A percentile compares a stretch with the other conserved stretches of the same genome.
These are phyloP conservation scores for Capsella rubella DNA, from an alignment of 441 rosid species.

Conservation along the genomic window DNA sequence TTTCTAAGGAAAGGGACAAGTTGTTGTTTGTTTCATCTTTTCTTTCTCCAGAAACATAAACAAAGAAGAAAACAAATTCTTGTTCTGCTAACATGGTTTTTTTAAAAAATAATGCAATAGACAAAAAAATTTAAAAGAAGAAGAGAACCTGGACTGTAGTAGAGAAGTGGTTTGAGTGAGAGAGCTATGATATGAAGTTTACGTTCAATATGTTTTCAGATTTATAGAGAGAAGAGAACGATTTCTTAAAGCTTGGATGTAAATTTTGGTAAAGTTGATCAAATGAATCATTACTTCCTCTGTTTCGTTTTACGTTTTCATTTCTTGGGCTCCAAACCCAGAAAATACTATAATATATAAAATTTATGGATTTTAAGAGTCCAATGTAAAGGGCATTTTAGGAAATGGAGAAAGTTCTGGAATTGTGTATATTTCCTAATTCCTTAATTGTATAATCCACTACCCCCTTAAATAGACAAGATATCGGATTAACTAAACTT, in stretches of 20 bases:
- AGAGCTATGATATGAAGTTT: constrained; percentile 7
- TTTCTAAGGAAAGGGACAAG: constrained; percentile 23
- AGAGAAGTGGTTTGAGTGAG: constrained; percentile 25
- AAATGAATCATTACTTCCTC: background rate
- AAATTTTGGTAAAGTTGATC: constrained; percentile 30
- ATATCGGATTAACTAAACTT: constrained; percentile 12
- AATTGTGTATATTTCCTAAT: constrained; percentile 20
- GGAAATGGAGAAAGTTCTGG: constrained; percentile 16
- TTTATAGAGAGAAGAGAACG: constrained; percentile 25
- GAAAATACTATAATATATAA: background rate
- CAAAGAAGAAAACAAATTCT: background rate
- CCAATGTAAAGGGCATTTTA: background rate
- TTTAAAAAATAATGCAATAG: background rate
- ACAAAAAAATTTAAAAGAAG: constrained; percentile 8
- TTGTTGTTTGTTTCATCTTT: constrained; percentile 34
- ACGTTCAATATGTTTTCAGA: constrained; percentile 2
- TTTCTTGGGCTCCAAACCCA: constrained; percentile 42
- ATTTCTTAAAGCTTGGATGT: background rate
- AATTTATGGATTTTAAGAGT: constrained; percentile 5
- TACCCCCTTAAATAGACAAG: background rate
- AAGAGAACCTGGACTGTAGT: constrained; percentile 35
- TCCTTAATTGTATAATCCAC: constrained; percentile 4
- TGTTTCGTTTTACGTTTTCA: constrained; percentile 24
- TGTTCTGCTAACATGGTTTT: too few relatives aligned
- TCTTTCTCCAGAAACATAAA: background rate